Evolutionary conservation across 2,329 filamentous ascomycete species (phyloP).

Genomic region (Coniochaeta hoffmannii): DNA sequence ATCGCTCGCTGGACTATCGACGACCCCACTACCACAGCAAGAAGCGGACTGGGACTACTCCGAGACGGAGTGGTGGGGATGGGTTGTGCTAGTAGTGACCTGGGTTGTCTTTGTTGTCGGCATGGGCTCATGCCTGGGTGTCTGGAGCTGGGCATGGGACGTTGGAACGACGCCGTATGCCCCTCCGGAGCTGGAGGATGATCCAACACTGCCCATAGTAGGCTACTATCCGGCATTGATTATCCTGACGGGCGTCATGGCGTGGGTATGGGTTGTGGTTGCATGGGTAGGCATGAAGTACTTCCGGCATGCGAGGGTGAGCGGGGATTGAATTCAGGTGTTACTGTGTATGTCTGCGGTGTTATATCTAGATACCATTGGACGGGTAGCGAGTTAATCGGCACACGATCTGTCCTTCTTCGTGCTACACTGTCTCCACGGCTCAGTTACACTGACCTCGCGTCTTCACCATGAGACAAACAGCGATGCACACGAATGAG

Average conservation of each 20-base stretch:
- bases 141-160: constrained; percentile 99
- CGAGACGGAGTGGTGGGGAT: constrained; percentile 97
- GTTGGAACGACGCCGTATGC: constrained; percentile 94
- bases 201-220: constrained; percentile 87
- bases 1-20: constrained; percentile 33
- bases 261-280: constrained; percentile 96
- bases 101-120: constrained; percentile 96
- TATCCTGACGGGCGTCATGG: constrained; percentile 90
- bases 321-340: constrained; percentile 39
- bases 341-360: neutral
- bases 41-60: constrained; percentile 76
- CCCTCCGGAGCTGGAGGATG: constrained; percentile 89
- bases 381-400: neutral
- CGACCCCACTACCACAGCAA: constrained; percentile 36
- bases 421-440: too few relatives aligned
- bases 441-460: too few relatives aligned
- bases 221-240: constrained; percentile 95
- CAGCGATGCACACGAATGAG: too few relatives aligned
- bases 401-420: too few relatives aligned
- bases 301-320: constrained; percentile 93
- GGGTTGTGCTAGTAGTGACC: constrained; percentile 82
- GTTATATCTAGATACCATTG: neutral
- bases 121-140: constrained; percentile 89
- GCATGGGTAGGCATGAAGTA: constrained; percentile 99
- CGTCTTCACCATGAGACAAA: too few relatives aligned